Evolutionary conservation across 169 alveolate species (phyloP).

Genomic region (Plasmodium gonderi): DNA sequence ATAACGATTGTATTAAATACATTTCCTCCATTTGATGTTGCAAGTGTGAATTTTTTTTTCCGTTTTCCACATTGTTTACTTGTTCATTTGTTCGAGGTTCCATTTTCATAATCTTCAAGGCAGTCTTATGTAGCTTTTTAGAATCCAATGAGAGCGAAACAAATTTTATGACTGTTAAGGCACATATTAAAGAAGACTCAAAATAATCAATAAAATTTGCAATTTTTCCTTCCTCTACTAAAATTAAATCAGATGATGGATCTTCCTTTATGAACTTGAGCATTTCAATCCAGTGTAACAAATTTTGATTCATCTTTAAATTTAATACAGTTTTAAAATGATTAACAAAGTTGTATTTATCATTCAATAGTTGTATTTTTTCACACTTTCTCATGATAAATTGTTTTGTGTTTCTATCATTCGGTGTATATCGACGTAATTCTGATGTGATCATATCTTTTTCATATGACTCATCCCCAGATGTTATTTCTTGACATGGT

Average conservation of each 20-base stretch:
- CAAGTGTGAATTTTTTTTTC: neutral
- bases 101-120: neutral
- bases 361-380: constrained; percentile 26
- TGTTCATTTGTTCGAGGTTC: neutral
- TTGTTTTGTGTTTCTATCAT: neutral
- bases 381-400: constrained; percentile 16
- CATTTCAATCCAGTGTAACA: constrained; percentile 58
- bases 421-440: neutral
- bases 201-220: constrained; percentile 12
- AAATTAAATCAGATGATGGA: constrained; percentile 23
- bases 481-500: too few species aligned
- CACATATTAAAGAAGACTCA: constrained; percentile 61
- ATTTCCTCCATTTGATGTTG: constrained; percentile 27
- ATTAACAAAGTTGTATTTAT: constrained; percentile 20
- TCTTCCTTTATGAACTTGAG: constrained; percentile 47
- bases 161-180: constrained; percentile 48
- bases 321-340: constrained; percentile 42
- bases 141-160: constrained; percentile 55
- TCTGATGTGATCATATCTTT: neutral
- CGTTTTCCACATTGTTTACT: neutral
- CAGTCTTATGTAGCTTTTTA: constrained; percentile 15
- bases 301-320: constrained; percentile 25
- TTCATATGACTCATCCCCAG: neutral
- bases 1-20: constrained; percentile 24
- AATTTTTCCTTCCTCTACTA: constrained; percentile 6